A percentile compares a stretch with the other conserved stretches of the same genome.
phyloP scores from a whole-genome alignment of 1,139 yeast species.

The Hansenula sp. region DNA sequence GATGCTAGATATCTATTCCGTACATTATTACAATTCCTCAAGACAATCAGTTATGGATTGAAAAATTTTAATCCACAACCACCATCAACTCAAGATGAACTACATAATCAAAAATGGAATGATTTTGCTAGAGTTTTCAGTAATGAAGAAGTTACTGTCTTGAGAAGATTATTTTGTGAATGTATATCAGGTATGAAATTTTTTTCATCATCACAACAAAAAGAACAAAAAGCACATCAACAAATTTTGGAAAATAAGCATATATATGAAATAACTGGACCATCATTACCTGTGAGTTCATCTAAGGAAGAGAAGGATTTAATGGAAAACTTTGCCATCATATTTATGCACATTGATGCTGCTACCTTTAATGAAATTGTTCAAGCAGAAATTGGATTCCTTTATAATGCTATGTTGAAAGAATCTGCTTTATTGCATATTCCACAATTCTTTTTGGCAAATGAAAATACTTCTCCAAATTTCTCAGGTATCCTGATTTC shows the following conservation, averaged over 20 bases:
- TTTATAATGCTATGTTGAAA: slow-evolving; percentile 75
- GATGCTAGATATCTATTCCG: slow-evolving; percentile 88
- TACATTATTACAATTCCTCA: slow-evolving; percentile 83
- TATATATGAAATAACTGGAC: slow-evolving; percentile 68
- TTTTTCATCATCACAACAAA: slow-evolving; percentile 54
- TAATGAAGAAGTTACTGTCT: slow-evolving; percentile 75
- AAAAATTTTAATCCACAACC: slow-evolving; percentile 90
- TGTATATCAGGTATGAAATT: slow-evolving; percentile 79
- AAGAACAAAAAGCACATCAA: slow-evolving; percentile 26
- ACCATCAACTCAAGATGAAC: slow-evolving; percentile 56
- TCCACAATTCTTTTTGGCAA: slow-evolving; percentile 91
- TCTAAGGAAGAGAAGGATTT: slow-evolving; percentile 92
- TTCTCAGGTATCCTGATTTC: slow-evolving; percentile 84
- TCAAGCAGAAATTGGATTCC: slow-evolving; percentile 70
- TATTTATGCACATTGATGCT: slow-evolving; percentile 90
- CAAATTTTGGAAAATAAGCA: slow-evolving; percentile 25
- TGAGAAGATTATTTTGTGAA: slow-evolving; percentile 75
- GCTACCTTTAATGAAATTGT: slow-evolving; percentile 94
- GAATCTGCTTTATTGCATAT: slow-evolving; percentile 87
- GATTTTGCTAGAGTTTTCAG: slow-evolving; percentile 82
- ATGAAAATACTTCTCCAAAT: slow-evolving; percentile 89
- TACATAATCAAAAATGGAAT: slow-evolving; percentile 72
- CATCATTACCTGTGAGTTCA: slow-evolving; percentile 78
- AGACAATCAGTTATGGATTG: slow-evolving; percentile 85
- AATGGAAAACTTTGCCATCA: slow-evolving; percentile 93